Percentiles rank a stretch among this genome's conserved stretches.
Conservation (phyloP, 2,329 filamentous ascomycete genomes). For the Aspergillus calidoustus region DNA sequence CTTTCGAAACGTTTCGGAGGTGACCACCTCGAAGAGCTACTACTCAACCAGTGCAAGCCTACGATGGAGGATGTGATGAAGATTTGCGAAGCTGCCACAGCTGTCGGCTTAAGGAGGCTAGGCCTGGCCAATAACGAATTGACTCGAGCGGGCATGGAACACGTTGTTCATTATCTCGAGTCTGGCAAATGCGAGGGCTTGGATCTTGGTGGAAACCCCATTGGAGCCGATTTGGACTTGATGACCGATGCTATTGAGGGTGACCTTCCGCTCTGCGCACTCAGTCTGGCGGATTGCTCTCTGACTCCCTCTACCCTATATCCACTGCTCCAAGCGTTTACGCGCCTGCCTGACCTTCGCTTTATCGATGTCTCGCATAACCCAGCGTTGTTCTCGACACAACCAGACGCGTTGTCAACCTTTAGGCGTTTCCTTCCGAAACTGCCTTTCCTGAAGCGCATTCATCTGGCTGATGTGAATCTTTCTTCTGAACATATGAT, state of each 20-base stretch:
- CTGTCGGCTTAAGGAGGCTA: constrained; percentile 76
- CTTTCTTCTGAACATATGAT: constrained; percentile 88
- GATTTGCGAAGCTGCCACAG: constrained; percentile 80
- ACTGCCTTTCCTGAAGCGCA: constrained; percentile 75
- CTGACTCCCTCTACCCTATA: constrained; percentile 74
- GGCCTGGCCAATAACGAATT: constrained; percentile 84
- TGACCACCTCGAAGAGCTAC: constrained; percentile 76
- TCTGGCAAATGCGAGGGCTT: constrained; percentile 82
- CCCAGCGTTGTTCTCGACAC: constrained; percentile 72
- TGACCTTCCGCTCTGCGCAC: constrained; percentile 70
- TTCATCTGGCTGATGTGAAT: constrained; percentile 84
- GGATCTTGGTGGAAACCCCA: constrained; percentile 84
- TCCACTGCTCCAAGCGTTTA: constrained; percentile 74
- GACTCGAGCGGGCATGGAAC: constrained; percentile 71
- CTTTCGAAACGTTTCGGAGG: constrained; percentile 78
- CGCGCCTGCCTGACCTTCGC: constrained; percentile 72
- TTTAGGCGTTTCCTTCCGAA: constrained; percentile 85
- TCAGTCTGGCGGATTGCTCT: constrained; percentile 86
- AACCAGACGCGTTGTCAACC: constrained; percentile 73
- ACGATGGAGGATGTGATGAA: constrained; percentile 71
- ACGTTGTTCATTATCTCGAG: constrained; percentile 76
- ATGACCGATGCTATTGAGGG: constrained; percentile 42
- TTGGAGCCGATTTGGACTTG: constrained; percentile 58
- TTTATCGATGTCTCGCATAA: constrained; percentile 96
- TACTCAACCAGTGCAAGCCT: constrained; percentile 78